Base-by-base conservation (phyloP, 257 asterid genomes). In the Scutellaria galericulata region DNA sequence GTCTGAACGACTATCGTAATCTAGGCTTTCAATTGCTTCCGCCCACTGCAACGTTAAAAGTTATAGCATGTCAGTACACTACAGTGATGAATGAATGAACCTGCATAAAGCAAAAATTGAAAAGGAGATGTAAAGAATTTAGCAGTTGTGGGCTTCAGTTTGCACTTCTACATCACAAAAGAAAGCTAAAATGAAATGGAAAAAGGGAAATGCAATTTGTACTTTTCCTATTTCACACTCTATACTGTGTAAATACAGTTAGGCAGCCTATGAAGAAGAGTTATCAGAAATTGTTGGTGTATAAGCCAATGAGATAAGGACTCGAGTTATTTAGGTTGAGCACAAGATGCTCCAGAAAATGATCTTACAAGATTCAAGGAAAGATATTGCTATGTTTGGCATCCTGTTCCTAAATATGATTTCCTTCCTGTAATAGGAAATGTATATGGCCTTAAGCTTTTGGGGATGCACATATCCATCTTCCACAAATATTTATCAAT, bases 21-120 rank as follows among this genome's bases (percentile, higher is more conserved):
- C 96, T 73, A 94, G 79, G 76, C 83, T 89, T 79, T 94, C 99
- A 79, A 94, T 88, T 72, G 97, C 97, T 82, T 77, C 97, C 22
- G 99, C 99, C 99, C 99, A 94, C 99, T 94, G 90, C 86, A 81
- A 77, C 47, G 35, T 55, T 31, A 70, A 22, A 63, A 51, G 39
- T 51, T 59, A 39, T 10, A 67, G 66, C 66, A 68, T 55, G 50
- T 66, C 22, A 65, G 74, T 66, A 45, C 24, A 64, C 56, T 13
- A 60, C 66, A 68, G 14, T 42, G 50, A 48, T 39, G 47, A 72
- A 46, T 42, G 48, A 75, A 48, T 18, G 41, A 45, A 58, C 62
- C 69, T 14, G 60, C 67, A 57, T 31, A 54, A 75, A 72, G 59
- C 47, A 59, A 58, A 71, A 56, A 39, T 6, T 1, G 51, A 18